Conservation (phyloP, 108 stramenopile genomes). For the Cyclotella kingstonii region DNA sequence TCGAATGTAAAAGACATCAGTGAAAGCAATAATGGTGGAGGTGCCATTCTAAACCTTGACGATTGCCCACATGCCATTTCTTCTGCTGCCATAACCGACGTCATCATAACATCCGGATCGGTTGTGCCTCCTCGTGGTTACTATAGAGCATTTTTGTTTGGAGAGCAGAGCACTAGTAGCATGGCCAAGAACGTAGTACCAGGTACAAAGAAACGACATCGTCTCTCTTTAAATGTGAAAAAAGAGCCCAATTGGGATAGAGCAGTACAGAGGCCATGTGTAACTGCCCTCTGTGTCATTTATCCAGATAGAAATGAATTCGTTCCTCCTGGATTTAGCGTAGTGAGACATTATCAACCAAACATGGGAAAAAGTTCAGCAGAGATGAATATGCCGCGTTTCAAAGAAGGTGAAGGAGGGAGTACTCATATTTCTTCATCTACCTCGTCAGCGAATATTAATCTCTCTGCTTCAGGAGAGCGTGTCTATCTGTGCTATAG, state of each 20-base stretch:
- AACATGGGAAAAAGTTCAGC: slow-evolving; percentile 1
- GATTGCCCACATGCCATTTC: slow-evolving; percentile 49
- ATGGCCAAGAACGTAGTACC: slow-evolving; percentile 19
- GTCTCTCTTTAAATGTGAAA: slow-evolving; percentile 65
- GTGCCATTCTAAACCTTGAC: slow-evolving; percentile 46
- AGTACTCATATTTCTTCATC: slow-evolving; percentile 1
- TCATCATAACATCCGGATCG: slow-evolving; percentile 60
- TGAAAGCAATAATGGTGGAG: slow-evolving; percentile 13
- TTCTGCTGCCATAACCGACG: slow-evolving; percentile 79
- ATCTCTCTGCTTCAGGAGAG: slow-evolving; percentile 55
- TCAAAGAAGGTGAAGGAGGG: slow-evolving; percentile 22
- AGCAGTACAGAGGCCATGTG: slow-evolving; percentile 85
- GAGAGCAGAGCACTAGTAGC: slow-evolving; percentile 14
- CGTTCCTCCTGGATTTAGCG: slow-evolving; percentile 85
- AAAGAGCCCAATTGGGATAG: slow-evolving; percentile 88
- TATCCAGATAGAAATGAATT: slow-evolving; percentile 84
- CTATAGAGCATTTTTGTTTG: slow-evolving; percentile 56
- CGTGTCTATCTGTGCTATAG: slow-evolving; percentile 76
- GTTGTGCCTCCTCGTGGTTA: slow-evolving; percentile 71
- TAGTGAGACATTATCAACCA: slow-evolving; percentile 53
- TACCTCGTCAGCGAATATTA: slow-evolving; percentile 45
- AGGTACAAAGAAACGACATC: slow-evolving; percentile 29
- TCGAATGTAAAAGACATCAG: slow-evolving; percentile 8
- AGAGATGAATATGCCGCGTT: not conserved
- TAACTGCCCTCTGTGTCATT: slow-evolving; percentile 74